Base-by-base conservation (phyloP, 345 rosid species). In the Lagerstroemia speciosa region DNA sequence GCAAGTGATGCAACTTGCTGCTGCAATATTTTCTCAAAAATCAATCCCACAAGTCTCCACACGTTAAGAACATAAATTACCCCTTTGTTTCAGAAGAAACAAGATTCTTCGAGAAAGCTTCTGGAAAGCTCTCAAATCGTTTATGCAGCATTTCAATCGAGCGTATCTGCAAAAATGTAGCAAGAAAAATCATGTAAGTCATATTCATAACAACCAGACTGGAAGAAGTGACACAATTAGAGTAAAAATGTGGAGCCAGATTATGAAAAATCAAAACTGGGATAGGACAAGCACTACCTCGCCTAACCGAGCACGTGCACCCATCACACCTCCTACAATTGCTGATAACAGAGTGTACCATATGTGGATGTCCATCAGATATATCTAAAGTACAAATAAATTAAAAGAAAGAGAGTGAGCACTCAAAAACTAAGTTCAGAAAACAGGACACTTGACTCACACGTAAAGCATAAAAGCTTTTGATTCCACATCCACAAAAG, bases 91-190 rank as follows among this genome's bases (percentile, higher is more conserved):
- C 76, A 27, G 79, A 77, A 38, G 93, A 91, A 71, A 91, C 96
- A 70, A 94, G 99, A 74, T 86, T 88, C 78, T 87, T 74, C 65
- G 83, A 83, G 82, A 94, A 94, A 62, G 92, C 99, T 81, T 87
- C 85, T 22, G 99, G 99, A 70, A 94, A 94, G 82, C 90, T 86
- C 92, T 94, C 98, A 81, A 91, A 94, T 75, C 99, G 98, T 79
- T 90, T 94, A 74, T 91, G 97, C 69, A 94, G 77, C 99, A 94
- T 94, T 78, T 94, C 99, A 36, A 89, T 84, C 43, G 96, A 75
- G 40, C 98, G 96, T 76, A 94, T 94, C 99, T 94, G 78, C 67
- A 75, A 36, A 66, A 62, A 69, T 40, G 60, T 67, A 46, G 71
- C 41, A 37, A 43, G 34, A 69, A 67, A 75, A 33, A 50, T n/a